Evolutionary conservation across 305 asterid genomes (phyloP).

Genomic region (Solanum chacoense): DNA sequence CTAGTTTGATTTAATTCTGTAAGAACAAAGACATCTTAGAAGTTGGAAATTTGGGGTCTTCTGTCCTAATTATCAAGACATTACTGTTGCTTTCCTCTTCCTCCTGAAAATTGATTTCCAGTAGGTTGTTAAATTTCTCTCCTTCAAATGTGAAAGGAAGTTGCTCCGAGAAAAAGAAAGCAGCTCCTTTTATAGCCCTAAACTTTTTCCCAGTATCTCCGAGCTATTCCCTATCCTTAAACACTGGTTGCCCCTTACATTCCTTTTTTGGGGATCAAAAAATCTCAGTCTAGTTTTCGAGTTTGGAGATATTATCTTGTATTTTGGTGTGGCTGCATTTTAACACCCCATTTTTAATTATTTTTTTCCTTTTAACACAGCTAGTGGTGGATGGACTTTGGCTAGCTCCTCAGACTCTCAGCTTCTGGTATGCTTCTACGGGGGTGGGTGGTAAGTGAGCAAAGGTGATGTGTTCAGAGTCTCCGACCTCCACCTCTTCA

Average conservation of each 20-base stretch:
- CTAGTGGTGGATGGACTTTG: not conserved
- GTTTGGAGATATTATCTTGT: not conserved
- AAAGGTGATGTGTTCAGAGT: slow-evolving; percentile 9
- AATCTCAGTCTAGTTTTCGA: not conserved
- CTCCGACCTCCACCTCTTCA: slow-evolving; percentile 13
- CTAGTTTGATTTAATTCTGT: not conserved
- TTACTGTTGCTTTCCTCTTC: not conserved
- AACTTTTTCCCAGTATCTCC: not conserved
- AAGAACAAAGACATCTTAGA: not conserved
- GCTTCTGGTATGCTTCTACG: slow-evolving; percentile 12
- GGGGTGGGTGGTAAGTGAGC: slow-evolving; percentile 22
- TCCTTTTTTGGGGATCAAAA: not conserved
- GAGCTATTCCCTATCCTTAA: not conserved
- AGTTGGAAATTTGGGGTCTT: not conserved
- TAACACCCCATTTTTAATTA: not conserved
- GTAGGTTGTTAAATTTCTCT: not conserved
- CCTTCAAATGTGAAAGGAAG: not conserved
- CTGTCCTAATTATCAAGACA: not conserved
- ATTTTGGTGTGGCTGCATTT: not conserved
- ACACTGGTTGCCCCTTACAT: not conserved
- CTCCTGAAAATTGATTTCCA: not conserved
- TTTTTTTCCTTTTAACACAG: not conserved
- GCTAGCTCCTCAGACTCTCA: not conserved
- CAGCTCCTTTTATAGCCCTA: not conserved
- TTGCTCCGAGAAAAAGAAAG: not conserved